Base-by-base conservation (phyloP, 257 asterid species). In the Mitragyna speciosa region DNA sequence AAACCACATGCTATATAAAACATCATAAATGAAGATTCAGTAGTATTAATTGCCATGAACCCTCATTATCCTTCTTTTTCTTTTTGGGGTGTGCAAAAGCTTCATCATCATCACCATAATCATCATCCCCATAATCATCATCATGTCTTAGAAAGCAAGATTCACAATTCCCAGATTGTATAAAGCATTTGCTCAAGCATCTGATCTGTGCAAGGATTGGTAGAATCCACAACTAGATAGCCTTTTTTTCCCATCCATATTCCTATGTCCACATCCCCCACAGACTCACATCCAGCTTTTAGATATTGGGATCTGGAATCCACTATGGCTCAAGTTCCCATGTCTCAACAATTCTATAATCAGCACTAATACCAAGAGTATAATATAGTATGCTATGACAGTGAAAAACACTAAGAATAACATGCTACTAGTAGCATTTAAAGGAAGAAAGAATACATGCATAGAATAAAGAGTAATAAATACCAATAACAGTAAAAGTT, bases 131-230 rank as follows among this genome's bases (percentile, higher is more conserved):
- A 48, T n/a, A n/a, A 72, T 69, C 86, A 82, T 83, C 91, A 87
- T 83, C 85, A 79, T 87, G 84, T 82, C 91, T 93, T 87, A 68
- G 79, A 84, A 77, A 87, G 73, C 74, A 91, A 90, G 88, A 82
- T 85, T 84, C 86, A 82, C 82, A 70, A 85, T 87, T 86, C 85
- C 81, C 14, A 31, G 71, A 41, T 39, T 79, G 77, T 63, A 48
- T 71, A 71, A 73, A 72, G 77, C 30, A 43, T 22, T 33, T 31
- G 66, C 49, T 45, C 58, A 64, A 56, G 70, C 74, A 83, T 80
- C 87, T 81, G n/a, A 83, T 83, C 87, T 79, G 78, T 52, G 72
- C 48, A 76, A 82, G 75, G 81, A 73, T 73, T 72, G 65, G 84
- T 82, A 76, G 81, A 85, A 83, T 66, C 84, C 63, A 69, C 14